A percentile compares a stretch with the other conserved stretches of the same genome.
These are phyloP conservation scores for Cicer judaicum DNA, from an alignment of 306 rosid genomes.

Conservation along the genomic window DNA sequence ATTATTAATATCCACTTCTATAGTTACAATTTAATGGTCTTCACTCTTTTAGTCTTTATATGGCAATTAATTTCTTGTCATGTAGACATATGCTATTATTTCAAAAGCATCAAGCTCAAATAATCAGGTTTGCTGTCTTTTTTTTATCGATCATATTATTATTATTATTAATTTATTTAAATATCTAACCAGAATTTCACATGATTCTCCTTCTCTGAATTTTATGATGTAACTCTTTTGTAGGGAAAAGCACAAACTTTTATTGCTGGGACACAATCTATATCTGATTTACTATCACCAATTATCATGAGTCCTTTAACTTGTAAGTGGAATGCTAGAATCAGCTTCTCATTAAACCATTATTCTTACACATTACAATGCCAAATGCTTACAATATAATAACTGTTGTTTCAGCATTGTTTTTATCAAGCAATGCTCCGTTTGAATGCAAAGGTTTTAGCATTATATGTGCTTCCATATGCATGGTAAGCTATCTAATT, in stretches of 20 bases:
- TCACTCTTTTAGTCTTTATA: neutral
- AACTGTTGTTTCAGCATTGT: constrained; percentile 66
- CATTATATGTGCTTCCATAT: constrained; percentile 71
- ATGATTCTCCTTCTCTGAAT: constrained; percentile 17
- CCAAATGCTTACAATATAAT: constrained; percentile 11
- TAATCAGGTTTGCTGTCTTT: constrained; percentile 63
- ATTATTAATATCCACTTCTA: neutral
- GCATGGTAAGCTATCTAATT: constrained; percentile 57
- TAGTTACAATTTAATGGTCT: constrained; percentile 19
- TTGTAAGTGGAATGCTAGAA: constrained; percentile 55
- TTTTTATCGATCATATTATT: neutral
- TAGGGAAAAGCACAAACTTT: constrained; percentile 87
- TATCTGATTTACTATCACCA: constrained; percentile 76
- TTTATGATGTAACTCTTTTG: neutral
- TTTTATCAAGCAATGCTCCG: constrained; percentile 75
- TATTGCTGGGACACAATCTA: constrained; percentile 77
- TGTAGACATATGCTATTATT: constrained; percentile 79
- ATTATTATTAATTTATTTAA: neutral
- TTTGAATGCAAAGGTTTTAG: constrained; percentile 90
- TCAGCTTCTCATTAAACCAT: constrained; percentile 12
- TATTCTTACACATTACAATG: neutral
- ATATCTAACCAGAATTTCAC: constrained; percentile 6
- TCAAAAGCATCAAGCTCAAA: constrained; percentile 73
- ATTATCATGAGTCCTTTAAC: constrained; percentile 84
- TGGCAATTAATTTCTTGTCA: constrained; percentile 37